Evolutionary conservation across 768 basidiomycete genomes (phyloP).

Genomic region (Lentinus brumalis): DNA sequence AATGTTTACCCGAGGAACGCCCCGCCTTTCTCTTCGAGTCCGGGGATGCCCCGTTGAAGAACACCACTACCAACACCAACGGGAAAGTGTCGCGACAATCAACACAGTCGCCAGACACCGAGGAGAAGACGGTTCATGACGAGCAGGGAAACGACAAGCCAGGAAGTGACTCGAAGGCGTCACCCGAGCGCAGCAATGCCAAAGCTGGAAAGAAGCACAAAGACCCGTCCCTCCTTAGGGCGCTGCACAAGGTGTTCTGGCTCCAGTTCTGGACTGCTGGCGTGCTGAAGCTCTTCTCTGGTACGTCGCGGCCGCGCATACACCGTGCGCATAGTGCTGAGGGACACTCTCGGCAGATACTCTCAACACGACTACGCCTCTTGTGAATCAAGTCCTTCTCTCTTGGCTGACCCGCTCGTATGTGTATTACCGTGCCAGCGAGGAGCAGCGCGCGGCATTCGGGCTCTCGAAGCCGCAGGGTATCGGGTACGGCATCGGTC

Average conservation of each 20-base stretch:
- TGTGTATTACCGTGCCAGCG: constrained; percentile 39
- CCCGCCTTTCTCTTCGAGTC: constrained; percentile 3
- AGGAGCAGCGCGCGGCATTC: constrained; percentile 38
- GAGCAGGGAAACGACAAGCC: background rate
- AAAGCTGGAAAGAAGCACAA: constrained; percentile 16
- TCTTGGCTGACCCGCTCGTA: constrained; percentile 58
- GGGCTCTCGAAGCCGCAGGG: constrained; percentile 43
- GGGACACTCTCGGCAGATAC: constrained; percentile 35
- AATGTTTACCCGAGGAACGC: constrained; percentile 13
- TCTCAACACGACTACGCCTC: constrained; percentile 54
- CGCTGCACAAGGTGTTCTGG: constrained; percentile 49
- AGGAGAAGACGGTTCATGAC: background rate
- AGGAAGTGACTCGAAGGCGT: background rate
- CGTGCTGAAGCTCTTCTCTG: constrained; percentile 43
- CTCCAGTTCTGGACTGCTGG: constrained; percentile 50
- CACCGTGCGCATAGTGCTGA: background rate
- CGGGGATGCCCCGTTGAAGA: background rate
- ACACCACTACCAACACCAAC: background rate
- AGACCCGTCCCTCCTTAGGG: constrained; percentile 52
- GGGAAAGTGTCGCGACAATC: background rate
- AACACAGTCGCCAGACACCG: background rate
- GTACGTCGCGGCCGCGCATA: constrained; percentile 19
- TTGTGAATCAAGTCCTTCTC: constrained; percentile 59
- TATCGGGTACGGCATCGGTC: constrained; percentile 63
- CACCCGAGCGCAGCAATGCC: background rate